Evolutionary conservation across 768 basidiomycete genomes (phyloP), one percentile per base, ranked within the genome.

Genomic region (Clitopilus passeckerianus): DNA sequence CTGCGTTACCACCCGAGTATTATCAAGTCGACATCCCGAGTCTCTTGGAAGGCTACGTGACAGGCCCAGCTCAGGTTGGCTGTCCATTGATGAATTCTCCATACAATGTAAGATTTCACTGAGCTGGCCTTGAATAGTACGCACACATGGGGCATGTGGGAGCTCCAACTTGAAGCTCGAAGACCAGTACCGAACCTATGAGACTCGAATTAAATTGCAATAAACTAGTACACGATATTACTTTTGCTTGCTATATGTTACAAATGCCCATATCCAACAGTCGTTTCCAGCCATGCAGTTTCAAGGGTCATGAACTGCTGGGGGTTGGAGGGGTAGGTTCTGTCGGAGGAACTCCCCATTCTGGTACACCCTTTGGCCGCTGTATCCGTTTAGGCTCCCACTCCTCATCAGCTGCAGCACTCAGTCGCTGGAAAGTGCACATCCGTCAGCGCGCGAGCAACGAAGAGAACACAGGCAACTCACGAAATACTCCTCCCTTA

Each of bases 401-500:
- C 2, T 92, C 84, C 59, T 89, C 83, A 56, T 86, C 81, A 3
- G 80, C 74, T 30, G 76, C 73, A 5, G 86, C 80, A 66, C 80
- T 87, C 64, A 93, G 72, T 64, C 87, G 86, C 91, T 90, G 67
- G 20, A 57, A 27, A 41, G 30, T 23, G 16, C 2, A 22, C 46
- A 55, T 9, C 33, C 52, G 15, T 12, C 58, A 56, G 12, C 1
- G 30, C 27, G n/a, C 35, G 37, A 59, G 23, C 53, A 23, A 50
- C 2, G 7, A 56, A 14, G 18, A 60, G 34, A 33, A 30, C 7
- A 35, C 24, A 12, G 54, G 60, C 23, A 24, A 86, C 93, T 74
- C 74, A 97, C 95, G 69, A 89, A 98, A 72, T 98, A 99, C 69
- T 97, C 95, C 70, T 98, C 96, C 57, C 93, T 78, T 16, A 97